phyloP scores from a whole-genome alignment of 108 stramenopile genomes.

The Fragilaria crotonensis region DNA sequence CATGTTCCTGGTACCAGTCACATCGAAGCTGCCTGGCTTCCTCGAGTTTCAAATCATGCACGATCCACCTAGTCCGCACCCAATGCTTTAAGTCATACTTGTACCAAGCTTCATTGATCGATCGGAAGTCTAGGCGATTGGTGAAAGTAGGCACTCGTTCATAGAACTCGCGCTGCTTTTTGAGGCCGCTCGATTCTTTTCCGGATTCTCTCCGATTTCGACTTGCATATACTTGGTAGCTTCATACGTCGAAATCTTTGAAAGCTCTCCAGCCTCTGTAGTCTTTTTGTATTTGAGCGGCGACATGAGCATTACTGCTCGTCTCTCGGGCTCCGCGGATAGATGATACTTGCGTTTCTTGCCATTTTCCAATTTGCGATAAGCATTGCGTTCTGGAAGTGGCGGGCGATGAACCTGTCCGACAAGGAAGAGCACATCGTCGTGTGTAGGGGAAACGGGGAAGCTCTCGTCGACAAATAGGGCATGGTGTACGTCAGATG shows the following conservation, averaged over 20 bases:
- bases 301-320: conserved; percentile 46
- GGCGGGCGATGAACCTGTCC: conserved; percentile 36
- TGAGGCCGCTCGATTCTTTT: conserved; percentile 27
- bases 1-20: conserved; percentile 76
- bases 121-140: conserved; percentile 50
- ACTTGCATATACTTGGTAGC: conserved; percentile 51
- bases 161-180: conserved; percentile 59
- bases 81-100: conserved; percentile 55
- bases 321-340: conserved; percentile 51
- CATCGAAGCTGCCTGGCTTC: conserved; percentile 67
- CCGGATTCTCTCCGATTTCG: conserved; percentile 38
- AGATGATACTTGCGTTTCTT: conserved; percentile 47
- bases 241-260: conserved; percentile 36
- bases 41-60: conserved; percentile 60
- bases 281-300: conserved; percentile 23
- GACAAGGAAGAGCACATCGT: conserved; percentile 65
- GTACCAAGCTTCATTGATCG: conserved; percentile 34
- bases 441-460: conserved; percentile 36
- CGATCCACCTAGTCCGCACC: conserved; percentile 64
- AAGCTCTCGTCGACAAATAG: conserved; percentile 66
- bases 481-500: conserved; percentile 40
- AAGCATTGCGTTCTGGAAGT: conserved; percentile 7
- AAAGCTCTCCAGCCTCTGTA: conserved; percentile 4
- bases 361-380: conserved; percentile 32
- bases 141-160: conserved; percentile 46